Evolutionary conservation across 2,329 filamentous ascomycete genomes (phyloP), one percentile per base, ranked within the genome.

Genomic region (Ceratocystis smalleyi): DNA sequence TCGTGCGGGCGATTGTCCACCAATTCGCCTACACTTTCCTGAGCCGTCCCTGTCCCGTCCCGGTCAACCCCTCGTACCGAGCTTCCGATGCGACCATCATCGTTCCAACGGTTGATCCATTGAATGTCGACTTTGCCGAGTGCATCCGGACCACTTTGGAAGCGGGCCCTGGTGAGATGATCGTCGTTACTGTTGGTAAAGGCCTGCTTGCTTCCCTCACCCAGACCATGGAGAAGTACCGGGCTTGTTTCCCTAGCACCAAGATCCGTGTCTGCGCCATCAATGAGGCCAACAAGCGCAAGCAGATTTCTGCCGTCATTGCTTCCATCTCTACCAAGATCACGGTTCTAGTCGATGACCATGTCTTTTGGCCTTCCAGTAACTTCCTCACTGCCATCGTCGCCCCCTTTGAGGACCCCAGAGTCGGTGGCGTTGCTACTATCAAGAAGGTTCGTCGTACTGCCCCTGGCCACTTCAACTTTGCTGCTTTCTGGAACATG

Each of bases 381-480:
- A 66, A 67, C 0, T 79, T 81, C 66, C 71, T 83, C 0, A 57
- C 69, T 0, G 71, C 74, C 0, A 67, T 78, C 0, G 70, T 83
- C 0, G 76, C 77, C 0, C 73, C 77, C 0, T 79, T 79, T 30
- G 65, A 77, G 59, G 73, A 83, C 40, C 63, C 68, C 0, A 64
- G 67, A 0, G 77, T 85, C 1, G 83, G 81, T 1, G 73, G 79
- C 6, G 82, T 83, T 0, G 82, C 78, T 0, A 83, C 81, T 5
- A 78, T 77, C 69, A 84, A 85, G 71, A 75, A 75, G 0, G 80
- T 82, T 5, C 72, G 73, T 5, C 76, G 79, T 1, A 73, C 73
- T 5, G 63, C 64, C 0, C 67, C 68, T 0, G 70, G 71, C 3
- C 35, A 71, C 1, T 73, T 70, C 70, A 64, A 63, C 3, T 72